Evolutionary conservation across 2,329 filamentous ascomycete genomes (phyloP).

Genomic region (Penicillium sp.): DNA sequence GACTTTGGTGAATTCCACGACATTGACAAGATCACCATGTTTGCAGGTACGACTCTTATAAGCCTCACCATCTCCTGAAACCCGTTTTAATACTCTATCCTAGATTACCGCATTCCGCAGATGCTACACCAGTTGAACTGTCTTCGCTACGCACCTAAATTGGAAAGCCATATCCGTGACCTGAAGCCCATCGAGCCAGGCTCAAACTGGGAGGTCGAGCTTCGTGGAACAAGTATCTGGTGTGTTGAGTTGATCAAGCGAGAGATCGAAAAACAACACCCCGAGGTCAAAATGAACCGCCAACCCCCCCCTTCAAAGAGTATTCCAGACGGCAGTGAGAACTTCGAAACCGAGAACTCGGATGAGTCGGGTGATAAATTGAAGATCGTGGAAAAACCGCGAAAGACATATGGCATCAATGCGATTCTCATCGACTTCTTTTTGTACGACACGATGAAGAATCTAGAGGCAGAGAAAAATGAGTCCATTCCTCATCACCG

Average conservation of each 20-base stretch:
- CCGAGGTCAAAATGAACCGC: slow-evolving; percentile 53
- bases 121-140: slow-evolving; percentile 82
- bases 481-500: slow-evolving; percentile 73
- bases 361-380: slow-evolving; percentile 14
- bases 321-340: not conserved
- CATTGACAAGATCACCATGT: slow-evolving; percentile 96
- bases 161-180: slow-evolving; percentile 68
- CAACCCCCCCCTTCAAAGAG: not conserved
- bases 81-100: not conserved
- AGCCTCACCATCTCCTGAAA: not conserved
- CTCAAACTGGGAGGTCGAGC: slow-evolving; percentile 76
- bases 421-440: slow-evolving; percentile 97
- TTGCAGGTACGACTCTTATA: slow-evolving; percentile 59
- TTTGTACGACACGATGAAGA: slow-evolving; percentile 91
- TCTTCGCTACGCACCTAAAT: slow-evolving; percentile 75
- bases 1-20: slow-evolving; percentile 79
- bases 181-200: slow-evolving; percentile 68
- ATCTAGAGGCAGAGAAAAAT: slow-evolving; percentile 63
- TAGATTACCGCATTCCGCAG: slow-evolving; percentile 92
- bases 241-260: slow-evolving; percentile 83
- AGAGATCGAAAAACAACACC: slow-evolving; percentile 73
- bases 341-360: slow-evolving; percentile 2
- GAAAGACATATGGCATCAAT: slow-evolving; percentile 56
- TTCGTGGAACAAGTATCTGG: slow-evolving; percentile 94
- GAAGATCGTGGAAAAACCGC: slow-evolving; percentile 18